Base-by-base conservation (phyloP, 2,329 filamentous ascomycete genomes). In the Apiospora phragmitis region DNA sequence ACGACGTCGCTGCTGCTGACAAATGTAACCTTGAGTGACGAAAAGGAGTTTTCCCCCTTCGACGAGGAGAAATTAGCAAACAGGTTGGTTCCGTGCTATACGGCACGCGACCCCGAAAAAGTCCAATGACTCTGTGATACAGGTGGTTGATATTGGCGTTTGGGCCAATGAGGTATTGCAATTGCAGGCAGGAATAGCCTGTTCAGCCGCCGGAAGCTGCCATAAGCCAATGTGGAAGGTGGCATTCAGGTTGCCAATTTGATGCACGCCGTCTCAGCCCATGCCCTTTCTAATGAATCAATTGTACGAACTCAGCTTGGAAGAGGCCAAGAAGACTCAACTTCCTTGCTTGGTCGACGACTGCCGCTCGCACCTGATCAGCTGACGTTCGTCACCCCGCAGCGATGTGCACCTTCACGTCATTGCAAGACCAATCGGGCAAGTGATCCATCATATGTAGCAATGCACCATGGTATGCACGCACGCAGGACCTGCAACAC, bases 121-220 rank as follows among this genome's bases (percentile, higher is more conserved):
- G 26, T 26, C 16, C 26, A 32, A 55, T 8, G 26, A 32, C 49
- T 55, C 26, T 55, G 24, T 55, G 26, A n/a, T 51, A 16, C 3
- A 26, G 12, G 12, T 26, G 47, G 47, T 29, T 51, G 49, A 32
- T 32, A 16, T 55, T 32, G 26, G 26, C 49, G n/a, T 32, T 29
- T 55, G 49, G 49, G 49, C 49, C 49, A 32, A 55, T 55, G 49
- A 55, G 49, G 26, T 55, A 26, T 55, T 55, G 49, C 49, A 55
- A 29, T 32, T 55, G 49, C 29, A 11, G 51, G 3, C 51, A 4
- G 29, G 29, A 35, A 32, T 59, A 21, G 51, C 29, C 51, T 21
- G 51, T 32, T 59, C 51, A 35, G 51, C 51, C 51, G 51, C 51
- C 51, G 51, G 51, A 59, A 59, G 51, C 51, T 59, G 29, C 51